Evolutionary conservation across 2,329 filamentous ascomycete species (phyloP), one percentile per base, ranked within the genome.

Genomic region (Exophiala aquamarina): DNA sequence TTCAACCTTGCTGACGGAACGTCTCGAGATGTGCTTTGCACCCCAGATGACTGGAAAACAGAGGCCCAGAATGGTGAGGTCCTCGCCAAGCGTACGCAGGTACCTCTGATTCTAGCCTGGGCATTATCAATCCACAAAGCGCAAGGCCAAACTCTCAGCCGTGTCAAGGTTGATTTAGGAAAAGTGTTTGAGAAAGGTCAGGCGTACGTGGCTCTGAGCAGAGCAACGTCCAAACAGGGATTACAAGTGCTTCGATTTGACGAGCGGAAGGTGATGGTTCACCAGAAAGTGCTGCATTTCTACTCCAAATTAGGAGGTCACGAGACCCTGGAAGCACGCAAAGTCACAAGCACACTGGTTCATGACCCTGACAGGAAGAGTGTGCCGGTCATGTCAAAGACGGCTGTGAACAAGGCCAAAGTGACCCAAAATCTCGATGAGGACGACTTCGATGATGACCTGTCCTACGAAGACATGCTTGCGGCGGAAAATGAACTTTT

Each of bases 121-220:
- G 93, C 93, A 2, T 72, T 98, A 15, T 95, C 90, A 1, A 98
- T 98, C 50, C 93, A 98, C 74, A 98, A 98, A 70, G 93, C 93
- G 1, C 92, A 97, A 65, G 92, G 92, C 1, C 92, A 97, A 66
- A 97, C 92, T 26, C 73, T 96, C 19, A 90, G 95, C 62, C 79
- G 92, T 41, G 93, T 98, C 50, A 95, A 95, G 63, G 93, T 98
- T 19, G 90, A 98, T 64, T 76, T 98, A 1, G 87, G 89, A 21
- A 86, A 82, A 52, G 88, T 95, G 1, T 98, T 98, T 60, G 93
- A 98, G 66, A 96, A 95, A 67, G 93, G 93, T 0, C 93, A 98
- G 67, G 93, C 93, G 4, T 98, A 98, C 63, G 93, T 98, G 41
- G 93, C 93, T 41, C 81, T 98, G 11, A 95, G 89, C 73, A 87